phyloP scores from a whole-genome alignment of 1,284 basidiomycete genomes.

The Pseudozyma tsukubaensis region DNA sequence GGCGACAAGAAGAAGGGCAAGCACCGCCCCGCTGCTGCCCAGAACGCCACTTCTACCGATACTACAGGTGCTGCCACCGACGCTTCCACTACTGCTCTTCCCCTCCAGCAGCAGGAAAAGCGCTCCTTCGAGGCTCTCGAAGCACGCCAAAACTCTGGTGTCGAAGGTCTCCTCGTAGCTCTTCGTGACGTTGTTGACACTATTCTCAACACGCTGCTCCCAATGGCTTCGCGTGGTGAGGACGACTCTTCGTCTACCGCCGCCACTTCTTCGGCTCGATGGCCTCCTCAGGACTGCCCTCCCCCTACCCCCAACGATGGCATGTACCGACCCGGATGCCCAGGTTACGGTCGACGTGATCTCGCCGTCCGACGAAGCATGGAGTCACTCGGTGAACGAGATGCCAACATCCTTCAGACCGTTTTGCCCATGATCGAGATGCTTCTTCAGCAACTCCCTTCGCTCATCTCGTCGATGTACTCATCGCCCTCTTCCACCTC shows the following conservation, averaged over 20 bases:
- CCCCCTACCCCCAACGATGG: constrained; percentile 54
- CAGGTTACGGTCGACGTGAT: constrained; percentile 56
- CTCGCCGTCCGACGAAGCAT: constrained; percentile 37
- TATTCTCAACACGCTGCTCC: constrained; percentile 56
- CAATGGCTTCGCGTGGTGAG: constrained; percentile 46
- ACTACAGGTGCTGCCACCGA: neutral
- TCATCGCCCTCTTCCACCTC: constrained; percentile 25
- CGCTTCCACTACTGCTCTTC: no score
- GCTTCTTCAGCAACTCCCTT: constrained; percentile 44
- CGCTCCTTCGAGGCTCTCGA: constrained; percentile 25
- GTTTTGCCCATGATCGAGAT: constrained; percentile 53
- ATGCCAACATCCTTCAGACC: constrained; percentile 38
- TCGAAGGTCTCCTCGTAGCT: constrained; percentile 43
- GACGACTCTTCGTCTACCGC: constrained; percentile 13
- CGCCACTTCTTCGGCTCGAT: constrained; percentile 19
- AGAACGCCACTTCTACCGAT: constrained; percentile 19
- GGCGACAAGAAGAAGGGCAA: constrained; percentile 25
- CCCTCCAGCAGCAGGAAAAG: constrained; percentile 25
- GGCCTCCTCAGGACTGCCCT: constrained; percentile 50
- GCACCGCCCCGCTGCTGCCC: constrained; percentile 5
- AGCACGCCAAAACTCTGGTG: constrained; percentile 45
- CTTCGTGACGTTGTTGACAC: constrained; percentile 53
- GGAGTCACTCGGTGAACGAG: constrained; percentile 33
- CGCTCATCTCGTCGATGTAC: constrained; percentile 28
- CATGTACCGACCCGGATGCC: constrained; percentile 57